Evolutionary conservation across 2,329 filamentous ascomycete species (phyloP), one percentile per base, ranked within the genome.

Genomic region (Macrophomina tecta): DNA sequence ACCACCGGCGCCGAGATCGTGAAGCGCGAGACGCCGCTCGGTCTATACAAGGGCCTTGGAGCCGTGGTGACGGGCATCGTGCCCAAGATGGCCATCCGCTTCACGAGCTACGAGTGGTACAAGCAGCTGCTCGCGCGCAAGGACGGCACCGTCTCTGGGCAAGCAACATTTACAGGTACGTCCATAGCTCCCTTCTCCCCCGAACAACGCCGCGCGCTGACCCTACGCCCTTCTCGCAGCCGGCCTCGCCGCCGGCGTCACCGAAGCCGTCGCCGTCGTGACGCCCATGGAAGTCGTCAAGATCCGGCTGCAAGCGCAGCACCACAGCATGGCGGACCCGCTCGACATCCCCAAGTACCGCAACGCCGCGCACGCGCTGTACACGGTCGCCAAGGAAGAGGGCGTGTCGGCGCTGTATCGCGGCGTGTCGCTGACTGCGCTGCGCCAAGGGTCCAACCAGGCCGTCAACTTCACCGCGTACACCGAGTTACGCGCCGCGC

Each of bases 271-370:
- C 52, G 90, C 92, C 58, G 92, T 99, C 62, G 95, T 99, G 66
- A 97, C 94, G 36, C 95, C 95, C 5, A 99, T 99, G 95, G 95
- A 99, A 83, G 95, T 99, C 69, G 89, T 99, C 82, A 99, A 99
- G 87, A 99, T 99, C 78, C 91, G 95, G 58, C 87, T 99, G 72
- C 95, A 99, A 85, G 94, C 94, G 4, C 95, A 99, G 82, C 92
- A 97, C 83, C 95, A 99, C 87, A 93, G 89, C 78, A 95, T 99
- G 90, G 93, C 95, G 58, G 95, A 99, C 78, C 95, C 95, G 5
- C 89, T 98, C 72, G 95, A 98, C 78, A 81, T 97, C 8, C 95
- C 95, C 70, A 98, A 98, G 83, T 98, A 98, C 85, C 92, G 94
- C 78, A 97, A 97, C 81, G 94, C 94, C 32, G 93, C 93, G 1